Evolutionary conservation across 208 protist species (phyloP), one percentile per base, ranked within the genome.

Genomic region (Acanthamoeba sp.): DNA sequence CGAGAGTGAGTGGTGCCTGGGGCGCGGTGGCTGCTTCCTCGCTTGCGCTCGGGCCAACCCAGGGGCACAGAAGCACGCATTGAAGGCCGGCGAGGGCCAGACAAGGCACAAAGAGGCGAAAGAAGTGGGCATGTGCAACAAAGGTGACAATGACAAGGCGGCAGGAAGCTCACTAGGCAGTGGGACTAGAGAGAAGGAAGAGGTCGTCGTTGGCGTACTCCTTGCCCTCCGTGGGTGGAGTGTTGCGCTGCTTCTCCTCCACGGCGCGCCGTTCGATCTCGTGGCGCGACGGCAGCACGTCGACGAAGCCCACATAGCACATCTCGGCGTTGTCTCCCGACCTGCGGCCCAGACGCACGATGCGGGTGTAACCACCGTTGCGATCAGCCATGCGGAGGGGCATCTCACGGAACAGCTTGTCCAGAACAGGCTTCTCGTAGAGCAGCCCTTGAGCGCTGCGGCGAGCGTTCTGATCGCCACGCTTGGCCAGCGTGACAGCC

Each of bases 281-380:
- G 78, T 87, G 38, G 38, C 78, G 78, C 24, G 78, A 87, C 38
- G 78, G 78, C 78, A 87, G 78, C 24, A 87, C 78, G 78, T 87
- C 78, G 20, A 92, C 87, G 42, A 92, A 92, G 59, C 55, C 62
- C 7, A 92, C 36, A 50, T 92, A 76, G 59, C 59, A 66, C 55
- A 92, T 62, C 62, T 40, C 38, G 32, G 87, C 87, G 42, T 52
- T 52, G 87, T 92, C 87, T 3, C 87, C 87, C 27, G 6, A 7
- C 22, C 87, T 84, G 55, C 62, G 36, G 32, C 87, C 87, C 59
- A 66, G 62, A 50, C 42, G 32, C 22, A 92, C 57, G 87, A 92
- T 92, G 32, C 87, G 87, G 22, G 87, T 92, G 87, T 92, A 92
- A 20, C 87, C 87, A 40, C 87, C 87, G 55, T 42, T 76, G 55